These are phyloP conservation scores for Camelina hispida DNA, from an alignment of 345 rosid species.

Conservation along the genomic window DNA sequence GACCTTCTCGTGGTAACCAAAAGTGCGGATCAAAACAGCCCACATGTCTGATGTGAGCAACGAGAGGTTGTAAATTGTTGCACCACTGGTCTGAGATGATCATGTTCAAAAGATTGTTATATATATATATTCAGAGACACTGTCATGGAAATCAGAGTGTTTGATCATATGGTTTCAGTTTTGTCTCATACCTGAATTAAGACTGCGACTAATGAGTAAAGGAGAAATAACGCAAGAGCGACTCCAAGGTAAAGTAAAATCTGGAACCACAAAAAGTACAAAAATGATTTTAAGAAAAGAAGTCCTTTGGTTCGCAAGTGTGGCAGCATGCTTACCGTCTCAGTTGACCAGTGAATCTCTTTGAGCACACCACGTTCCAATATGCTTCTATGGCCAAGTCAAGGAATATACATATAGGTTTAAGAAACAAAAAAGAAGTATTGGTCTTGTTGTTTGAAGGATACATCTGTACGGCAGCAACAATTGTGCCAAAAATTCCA, in stretches of 20 bases:
- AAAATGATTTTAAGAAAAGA: too few relatives aligned
- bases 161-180: neutral
- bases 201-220: constrained; percentile 77
- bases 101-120: too few relatives aligned
- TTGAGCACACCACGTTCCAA: constrained; percentile 73
- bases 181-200: constrained; percentile 70
- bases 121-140: too few relatives aligned
- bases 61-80: constrained; percentile 92
- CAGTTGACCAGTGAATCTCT: constrained; percentile 85
- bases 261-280: constrained; percentile 45
- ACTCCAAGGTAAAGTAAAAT: constrained; percentile 68
- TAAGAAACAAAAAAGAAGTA: neutral
- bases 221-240: constrained; percentile 69
- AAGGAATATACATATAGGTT: constrained; percentile 46
- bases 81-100: constrained; percentile 60
- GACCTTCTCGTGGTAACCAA: constrained; percentile 88
- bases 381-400: constrained; percentile 62
- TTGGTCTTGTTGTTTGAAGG: constrained; percentile 45
- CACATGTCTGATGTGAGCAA: constrained; percentile 95
- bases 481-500: constrained; percentile 79
- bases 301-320: too few relatives aligned
- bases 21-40: constrained; percentile 86
- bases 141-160: neutral
- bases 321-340: constrained; percentile 59
- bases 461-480: constrained; percentile 94